Conservation (phyloP, 208 protist species). For the Strigomonas culicis region DNA sequence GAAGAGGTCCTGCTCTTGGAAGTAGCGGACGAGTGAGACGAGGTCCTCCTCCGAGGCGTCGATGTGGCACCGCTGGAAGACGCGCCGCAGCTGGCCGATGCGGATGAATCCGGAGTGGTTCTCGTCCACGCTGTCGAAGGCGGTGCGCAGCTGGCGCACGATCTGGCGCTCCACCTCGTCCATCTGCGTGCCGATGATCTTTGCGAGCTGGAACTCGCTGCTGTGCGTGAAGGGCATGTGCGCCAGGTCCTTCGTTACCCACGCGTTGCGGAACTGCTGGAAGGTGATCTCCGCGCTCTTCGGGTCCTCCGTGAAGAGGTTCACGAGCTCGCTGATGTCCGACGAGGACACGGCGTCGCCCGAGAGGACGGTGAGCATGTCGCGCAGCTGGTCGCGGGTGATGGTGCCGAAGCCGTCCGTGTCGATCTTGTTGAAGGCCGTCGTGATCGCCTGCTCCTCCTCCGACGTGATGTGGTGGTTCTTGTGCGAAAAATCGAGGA, state of each 20-base stretch:
- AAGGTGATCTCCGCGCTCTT: constrained; percentile 59
- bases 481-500: constrained; percentile 58
- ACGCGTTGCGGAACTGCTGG: constrained; percentile 80
- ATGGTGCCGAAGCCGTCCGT: constrained; percentile 77
- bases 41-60: constrained; percentile 56
- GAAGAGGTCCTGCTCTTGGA: constrained; percentile 43
- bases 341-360: constrained; percentile 43
- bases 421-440: constrained; percentile 76
- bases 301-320: constrained; percentile 67
- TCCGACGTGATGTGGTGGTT: constrained; percentile 46
- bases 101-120: constrained; percentile 75
- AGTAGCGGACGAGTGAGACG: constrained; percentile 71
- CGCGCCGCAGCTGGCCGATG: constrained; percentile 43
- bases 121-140: constrained; percentile 88
- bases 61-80: constrained; percentile 71
- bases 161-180: constrained; percentile 68
- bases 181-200: constrained; percentile 77
- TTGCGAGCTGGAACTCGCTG: constrained; percentile 74
- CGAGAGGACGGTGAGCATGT: constrained; percentile 79
- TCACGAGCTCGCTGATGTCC: constrained; percentile 70
- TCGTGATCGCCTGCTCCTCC: constrained; percentile 67
- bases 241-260: constrained; percentile 76
- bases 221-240: constrained; percentile 50
- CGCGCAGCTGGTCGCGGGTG: constrained; percentile 77
- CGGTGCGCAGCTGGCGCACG: constrained; percentile 72